These are phyloP conservation scores for Globisporangium splendens DNA, from an alignment of 352 stramenopile species.

Conservation along the genomic window DNA sequence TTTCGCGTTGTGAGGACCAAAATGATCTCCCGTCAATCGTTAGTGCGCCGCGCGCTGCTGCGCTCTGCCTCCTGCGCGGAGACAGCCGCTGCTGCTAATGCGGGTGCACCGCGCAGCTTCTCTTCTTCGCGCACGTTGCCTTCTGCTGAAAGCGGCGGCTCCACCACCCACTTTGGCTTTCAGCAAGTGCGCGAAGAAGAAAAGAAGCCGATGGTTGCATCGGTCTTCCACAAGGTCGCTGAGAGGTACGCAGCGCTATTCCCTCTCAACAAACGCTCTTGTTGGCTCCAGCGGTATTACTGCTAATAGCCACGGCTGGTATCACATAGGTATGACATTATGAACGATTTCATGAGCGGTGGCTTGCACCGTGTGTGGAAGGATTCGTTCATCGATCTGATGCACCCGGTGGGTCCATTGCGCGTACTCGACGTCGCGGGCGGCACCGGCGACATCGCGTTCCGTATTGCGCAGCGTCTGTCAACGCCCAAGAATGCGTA, in stretches of 20 bases:
- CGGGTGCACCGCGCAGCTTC: background rate
- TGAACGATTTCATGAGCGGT: constrained; percentile 99
- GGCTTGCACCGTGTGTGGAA: constrained; percentile 97
- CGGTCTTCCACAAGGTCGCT: constrained; percentile 98
- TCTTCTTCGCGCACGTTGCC: background rate
- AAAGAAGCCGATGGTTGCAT: constrained; percentile 94
- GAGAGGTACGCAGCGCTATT: constrained; percentile 70
- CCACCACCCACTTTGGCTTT: constrained; percentile 88
- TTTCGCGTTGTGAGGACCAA: background rate
- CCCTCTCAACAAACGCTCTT: background rate
- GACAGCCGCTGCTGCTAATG: background rate
- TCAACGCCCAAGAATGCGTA: constrained; percentile 20
- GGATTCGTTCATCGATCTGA: constrained; percentile 92
- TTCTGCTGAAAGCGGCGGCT: constrained; percentile 3
- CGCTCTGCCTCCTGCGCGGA: background rate
- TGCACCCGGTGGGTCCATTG: constrained; percentile 73
- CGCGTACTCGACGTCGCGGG: constrained; percentile 96
- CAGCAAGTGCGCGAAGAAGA: constrained; percentile 86
- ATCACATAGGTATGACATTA: constrained; percentile 91
- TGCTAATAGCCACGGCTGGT: background rate
- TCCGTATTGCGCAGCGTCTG: constrained; percentile 91
- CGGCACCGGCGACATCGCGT: constrained; percentile 98
- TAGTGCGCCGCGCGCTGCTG: constrained; percentile 6
- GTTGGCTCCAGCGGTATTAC: background rate
- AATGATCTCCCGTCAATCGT: constrained; percentile 15